Conservation (phyloP, 73 alveolate genomes). For the Paramecium tetraurelia region DNA sequence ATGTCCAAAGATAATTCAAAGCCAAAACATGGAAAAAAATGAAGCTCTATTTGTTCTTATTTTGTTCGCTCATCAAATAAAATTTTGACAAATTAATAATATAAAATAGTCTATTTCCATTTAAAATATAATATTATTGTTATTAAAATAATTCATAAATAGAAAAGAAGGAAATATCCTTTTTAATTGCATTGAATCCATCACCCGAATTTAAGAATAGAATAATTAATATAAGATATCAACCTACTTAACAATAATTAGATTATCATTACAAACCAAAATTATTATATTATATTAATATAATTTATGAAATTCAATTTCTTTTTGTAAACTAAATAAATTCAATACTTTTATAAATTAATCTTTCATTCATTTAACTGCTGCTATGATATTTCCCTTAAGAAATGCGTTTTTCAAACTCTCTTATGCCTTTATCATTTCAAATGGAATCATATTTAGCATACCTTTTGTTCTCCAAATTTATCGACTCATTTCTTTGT, state of each 20-base stretch:
- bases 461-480: conserved; percentile 63
- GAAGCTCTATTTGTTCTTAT: neutral
- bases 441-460: conserved; percentile 60
- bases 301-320: too few relatives aligned
- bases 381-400: conserved; percentile 48
- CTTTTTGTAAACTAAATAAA: too few relatives aligned
- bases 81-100: neutral
- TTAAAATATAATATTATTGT: too few relatives aligned
- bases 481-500: neutral
- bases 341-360: neutral
- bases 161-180: too few relatives aligned
- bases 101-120: too few relatives aligned
- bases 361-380: conserved; percentile 38
- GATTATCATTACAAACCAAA: too few relatives aligned
- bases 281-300: too few relatives aligned
- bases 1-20: neutral
- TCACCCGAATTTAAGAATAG: too few relatives aligned
- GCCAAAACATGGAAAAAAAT: conserved; percentile 26
- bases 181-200: too few relatives aligned
- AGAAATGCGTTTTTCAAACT: conserved; percentile 53
- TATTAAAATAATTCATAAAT: too few relatives aligned
- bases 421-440: conserved; percentile 31
- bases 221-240: too few relatives aligned
- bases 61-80: neutral
- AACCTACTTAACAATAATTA: too few relatives aligned